phyloP scores from a whole-genome alignment of 441 rosid genomes.

The Populus hybrid region DNA sequence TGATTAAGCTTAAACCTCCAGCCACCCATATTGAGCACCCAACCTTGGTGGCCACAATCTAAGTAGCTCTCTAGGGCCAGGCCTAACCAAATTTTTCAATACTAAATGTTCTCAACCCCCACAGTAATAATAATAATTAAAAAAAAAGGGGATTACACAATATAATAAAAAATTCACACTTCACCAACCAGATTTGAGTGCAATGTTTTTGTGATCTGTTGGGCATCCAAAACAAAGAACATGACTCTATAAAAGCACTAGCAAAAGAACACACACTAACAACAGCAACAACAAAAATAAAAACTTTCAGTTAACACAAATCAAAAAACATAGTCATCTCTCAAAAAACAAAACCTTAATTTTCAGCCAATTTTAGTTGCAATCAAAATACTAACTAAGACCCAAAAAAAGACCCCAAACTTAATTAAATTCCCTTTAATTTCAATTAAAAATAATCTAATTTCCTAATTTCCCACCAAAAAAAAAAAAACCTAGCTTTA shows the following conservation, averaged over 20 bases:
- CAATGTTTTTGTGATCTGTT: conserved; percentile 28
- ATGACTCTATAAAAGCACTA: conserved; percentile 20
- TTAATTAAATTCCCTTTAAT: neutral
- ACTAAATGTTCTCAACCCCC: conserved; percentile 26
- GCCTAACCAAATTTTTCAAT: conserved; percentile 35
- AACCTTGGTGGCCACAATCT: conserved; percentile 57
- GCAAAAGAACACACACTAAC: neutral
- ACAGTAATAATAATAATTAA: conserved; percentile 8
- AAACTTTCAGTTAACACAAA: neutral
- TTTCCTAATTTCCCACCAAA: neutral
- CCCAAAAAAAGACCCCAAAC: conserved; percentile 12
- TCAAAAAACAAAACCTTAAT: conserved; percentile 26
- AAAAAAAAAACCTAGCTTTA: neutral
- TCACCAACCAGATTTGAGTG: conserved; percentile 28
- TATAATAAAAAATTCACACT: conserved; percentile 20
- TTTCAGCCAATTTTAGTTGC: conserved; percentile 1
- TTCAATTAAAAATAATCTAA: too few species aligned
- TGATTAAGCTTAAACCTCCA: conserved; percentile 76
- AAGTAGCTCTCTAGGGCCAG: conserved; percentile 72
- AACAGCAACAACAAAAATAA: neutral
- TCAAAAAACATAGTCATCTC: neutral
- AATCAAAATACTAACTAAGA: neutral
- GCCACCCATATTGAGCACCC: conserved; percentile 65
- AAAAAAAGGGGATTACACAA: conserved; percentile 10
- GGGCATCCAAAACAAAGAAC: conserved; percentile 34